Evolutionary conservation across 1,284 basidiomycete genomes (phyloP).

Genomic region (Microbotryum silenes-acaulis): DNA sequence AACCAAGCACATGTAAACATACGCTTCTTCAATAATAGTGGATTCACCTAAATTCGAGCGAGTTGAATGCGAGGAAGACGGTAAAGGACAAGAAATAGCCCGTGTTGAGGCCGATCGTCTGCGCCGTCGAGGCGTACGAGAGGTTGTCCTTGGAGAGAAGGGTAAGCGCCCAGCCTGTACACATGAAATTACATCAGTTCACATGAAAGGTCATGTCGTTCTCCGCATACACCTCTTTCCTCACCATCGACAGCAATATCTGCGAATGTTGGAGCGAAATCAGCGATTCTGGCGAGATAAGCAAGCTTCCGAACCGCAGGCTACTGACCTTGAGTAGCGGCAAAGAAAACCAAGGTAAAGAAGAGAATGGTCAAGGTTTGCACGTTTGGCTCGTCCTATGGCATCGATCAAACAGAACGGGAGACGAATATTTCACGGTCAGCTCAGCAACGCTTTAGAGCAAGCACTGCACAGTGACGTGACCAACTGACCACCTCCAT

Average conservation of each 20-base stretch:
- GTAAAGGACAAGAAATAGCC: constrained; percentile 96
- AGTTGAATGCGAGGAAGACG: constrained; percentile 94
- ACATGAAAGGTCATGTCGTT: neutral
- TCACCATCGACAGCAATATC: constrained; percentile 95
- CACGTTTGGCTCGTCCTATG: constrained; percentile 72
- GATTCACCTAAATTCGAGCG: constrained; percentile 77
- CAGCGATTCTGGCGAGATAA: neutral
- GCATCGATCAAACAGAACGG: neutral
- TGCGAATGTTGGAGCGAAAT: constrained; percentile 36
- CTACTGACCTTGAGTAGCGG: constrained; percentile 82
- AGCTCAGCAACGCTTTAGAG: neutral
- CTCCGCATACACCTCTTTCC: neutral
- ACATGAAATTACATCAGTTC: neutral
- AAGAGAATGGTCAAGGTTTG: constrained; percentile 76
- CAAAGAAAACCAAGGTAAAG: constrained; percentile 83
- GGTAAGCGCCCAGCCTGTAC: constrained; percentile 85
- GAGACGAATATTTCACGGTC: neutral
- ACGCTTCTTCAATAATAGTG: no score
- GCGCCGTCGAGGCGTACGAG: constrained; percentile 94
- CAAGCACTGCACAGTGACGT: constrained; percentile 1
- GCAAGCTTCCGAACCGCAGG: neutral
- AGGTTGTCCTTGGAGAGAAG: constrained; percentile 91
- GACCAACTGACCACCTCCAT: constrained; percentile 63
- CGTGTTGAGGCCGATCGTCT: constrained; percentile 93
- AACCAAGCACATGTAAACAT: neutral